A percentile compares a stretch with the other conserved stretches of the same genome.
phyloP scores from a whole-genome alignment of 176 grass and related monocot species.

The Ensete ventricosum region DNA sequence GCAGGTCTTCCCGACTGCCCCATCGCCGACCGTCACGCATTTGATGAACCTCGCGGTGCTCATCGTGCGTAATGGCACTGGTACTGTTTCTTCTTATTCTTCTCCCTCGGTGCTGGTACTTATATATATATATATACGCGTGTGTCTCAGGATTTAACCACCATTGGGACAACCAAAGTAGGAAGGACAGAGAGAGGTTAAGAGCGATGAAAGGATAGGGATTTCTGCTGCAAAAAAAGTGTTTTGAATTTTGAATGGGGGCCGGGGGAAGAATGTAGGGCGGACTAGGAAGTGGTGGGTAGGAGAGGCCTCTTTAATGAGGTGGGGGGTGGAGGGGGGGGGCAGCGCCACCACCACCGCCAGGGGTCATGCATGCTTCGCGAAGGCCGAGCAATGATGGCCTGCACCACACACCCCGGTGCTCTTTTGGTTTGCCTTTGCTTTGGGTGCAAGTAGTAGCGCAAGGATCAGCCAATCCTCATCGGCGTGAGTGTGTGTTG shows the following conservation, averaged over 20 bases:
- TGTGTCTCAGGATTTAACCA: conserved; percentile 31
- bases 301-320: conserved; percentile 5
- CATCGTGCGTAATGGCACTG: conserved; percentile 14
- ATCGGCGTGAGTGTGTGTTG: background rate
- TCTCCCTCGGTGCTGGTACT: background rate
- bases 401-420: conserved; percentile 11
- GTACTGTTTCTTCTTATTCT: background rate
- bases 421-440: conserved; percentile 32
- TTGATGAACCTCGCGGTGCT: conserved; percentile 49
- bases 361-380: background rate
- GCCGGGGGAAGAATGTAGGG: background rate
- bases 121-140: conserved; percentile 12
- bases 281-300: background rate
- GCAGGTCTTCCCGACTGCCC: conserved; percentile 45
- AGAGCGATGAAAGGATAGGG: background rate
- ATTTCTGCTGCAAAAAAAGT: conserved; percentile 2
- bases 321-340: background rate
- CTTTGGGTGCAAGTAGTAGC: conserved; percentile 45
- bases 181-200: conserved; percentile 2
- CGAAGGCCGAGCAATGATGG: conserved; percentile 22
- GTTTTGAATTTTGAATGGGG: conserved; percentile 11
- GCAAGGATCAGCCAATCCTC: conserved; percentile 19
- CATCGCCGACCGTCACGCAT: conserved; percentile 44
- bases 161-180: background rate
- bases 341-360: conserved; percentile 6